Evolutionary conservation across 352 stramenopile species (phyloP), one percentile per base, ranked within the genome.

Genomic region (Peronospora belbahrii): DNA sequence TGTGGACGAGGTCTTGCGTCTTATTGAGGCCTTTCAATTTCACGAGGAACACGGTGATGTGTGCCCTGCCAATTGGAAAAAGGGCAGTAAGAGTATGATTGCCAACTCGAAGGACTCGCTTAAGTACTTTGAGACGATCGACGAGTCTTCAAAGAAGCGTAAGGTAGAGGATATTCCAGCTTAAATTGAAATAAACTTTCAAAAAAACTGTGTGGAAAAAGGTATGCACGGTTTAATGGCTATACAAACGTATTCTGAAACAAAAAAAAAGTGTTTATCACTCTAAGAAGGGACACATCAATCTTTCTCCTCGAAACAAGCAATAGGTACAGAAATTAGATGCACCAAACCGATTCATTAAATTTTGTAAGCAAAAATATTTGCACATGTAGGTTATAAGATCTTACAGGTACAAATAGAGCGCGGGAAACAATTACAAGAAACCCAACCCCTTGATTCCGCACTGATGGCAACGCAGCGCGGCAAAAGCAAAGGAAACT

Each of bases 11-110:
- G 80, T 87, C 20, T 56, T 97, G 45, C 83, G 89, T 35, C 65
- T 97, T n/a, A 54, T 97, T 5, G 69, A 96, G 53, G 89, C 88
- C 3, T 94, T 97, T 74, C 80, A 97, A 65, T 97, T 89, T 66
- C 63, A 81, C 39, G 88, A 90, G 20, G 74, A 96, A 61, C 83
- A 96, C 65, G 86, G 85, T 39, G 88, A 96, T 43, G 78, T 89
- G 38, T 97, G 88, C 63, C 88, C 86, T 6, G 85, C 85, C n/a
- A 75, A 75, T 48, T 96, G 88, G 89, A 96, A 95, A 59, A 91
- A 91, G 61, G 89, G 86, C 41, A 67, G 72, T 33, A 83, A 83
- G 62, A 59, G 61, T 34, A 96, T 97, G 72, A 95, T 83, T 24
- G 72, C 81, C 18, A 67, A 94, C 49, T 59, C 74, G 7, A 87